A percentile compares a stretch with the other conserved stretches of the same genome.
phyloP scores from a whole-genome alignment of 208 protist species.

The Angomonas ambiguus region DNA sequence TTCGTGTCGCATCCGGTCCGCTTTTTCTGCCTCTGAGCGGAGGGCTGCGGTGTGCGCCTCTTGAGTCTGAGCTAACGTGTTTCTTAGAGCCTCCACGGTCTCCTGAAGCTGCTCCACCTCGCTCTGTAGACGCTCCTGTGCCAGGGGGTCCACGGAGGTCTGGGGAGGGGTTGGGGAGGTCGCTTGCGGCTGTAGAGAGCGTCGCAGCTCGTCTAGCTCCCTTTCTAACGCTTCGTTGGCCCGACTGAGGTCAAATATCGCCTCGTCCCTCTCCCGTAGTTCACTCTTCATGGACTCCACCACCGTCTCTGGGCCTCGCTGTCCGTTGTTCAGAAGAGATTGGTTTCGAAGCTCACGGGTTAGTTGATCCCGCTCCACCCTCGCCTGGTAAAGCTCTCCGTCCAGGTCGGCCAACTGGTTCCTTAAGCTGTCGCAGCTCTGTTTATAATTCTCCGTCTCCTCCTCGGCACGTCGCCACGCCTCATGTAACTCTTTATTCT shows the following conservation, averaged over 20 bases:
- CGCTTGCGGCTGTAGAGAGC: background rate
- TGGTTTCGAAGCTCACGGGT: background rate
- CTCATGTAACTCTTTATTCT: background rate
- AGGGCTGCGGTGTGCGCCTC: no score
- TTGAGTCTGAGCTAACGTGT: background rate
- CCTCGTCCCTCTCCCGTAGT: background rate
- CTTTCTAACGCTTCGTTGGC: background rate
- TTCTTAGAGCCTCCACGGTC: background rate
- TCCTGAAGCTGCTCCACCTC: background rate
- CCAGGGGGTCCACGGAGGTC: background rate
- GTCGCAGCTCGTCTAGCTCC: background rate
- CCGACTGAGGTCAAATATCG: background rate
- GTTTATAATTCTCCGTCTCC: background rate
- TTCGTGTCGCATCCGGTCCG: background rate
- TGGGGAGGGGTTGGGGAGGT: no score
- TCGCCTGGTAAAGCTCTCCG: constrained; percentile 6
- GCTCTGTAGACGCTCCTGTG: background rate
- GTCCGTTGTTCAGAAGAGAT: background rate
- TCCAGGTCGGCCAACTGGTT: background rate
- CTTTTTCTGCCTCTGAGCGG: no score
- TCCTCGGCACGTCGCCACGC: background rate
- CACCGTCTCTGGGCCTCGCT: background rate
- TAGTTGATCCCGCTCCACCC: background rate
- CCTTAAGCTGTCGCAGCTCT: background rate
- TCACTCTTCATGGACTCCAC: background rate